Percentiles rank a stretch among this genome's conserved stretches.
Conservation (phyloP, 2,329 filamentous ascomycete species). For the Cryphonectria radicalis region DNA sequence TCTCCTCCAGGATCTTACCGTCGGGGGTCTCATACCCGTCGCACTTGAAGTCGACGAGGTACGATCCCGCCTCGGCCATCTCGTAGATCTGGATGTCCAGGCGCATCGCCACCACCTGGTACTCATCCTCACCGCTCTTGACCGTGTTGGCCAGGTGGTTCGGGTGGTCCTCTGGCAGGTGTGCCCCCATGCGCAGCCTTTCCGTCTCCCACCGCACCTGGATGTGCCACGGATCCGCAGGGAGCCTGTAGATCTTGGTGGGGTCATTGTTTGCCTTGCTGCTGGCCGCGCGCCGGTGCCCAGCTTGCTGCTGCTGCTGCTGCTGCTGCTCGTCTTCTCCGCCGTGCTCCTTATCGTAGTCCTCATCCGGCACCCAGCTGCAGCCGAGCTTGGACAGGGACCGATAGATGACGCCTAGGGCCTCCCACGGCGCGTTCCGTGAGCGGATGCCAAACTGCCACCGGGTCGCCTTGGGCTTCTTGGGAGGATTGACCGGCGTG, state of each 20-base stretch:
- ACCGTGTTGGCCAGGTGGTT: slow-evolving; percentile 34
- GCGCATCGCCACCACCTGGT: slow-evolving; percentile 85
- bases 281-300: slow-evolving; percentile 37
- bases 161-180: slow-evolving; percentile 39
- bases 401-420: slow-evolving; percentile 93
- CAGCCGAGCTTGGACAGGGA: slow-evolving; percentile 86
- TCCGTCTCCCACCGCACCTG: slow-evolving; percentile 86
- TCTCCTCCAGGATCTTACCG: slow-evolving; percentile 80
- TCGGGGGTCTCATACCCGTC: slow-evolving; percentile 87
- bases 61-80: slow-evolving; percentile 82
- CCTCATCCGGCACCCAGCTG: slow-evolving; percentile 77
- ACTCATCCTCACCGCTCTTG: slow-evolving; percentile 48
- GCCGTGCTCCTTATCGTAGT: slow-evolving; percentile 54
- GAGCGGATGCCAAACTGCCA: slow-evolving; percentile 99
- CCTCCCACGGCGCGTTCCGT: slow-evolving; percentile 91
- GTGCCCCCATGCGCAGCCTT: slow-evolving; percentile 49
- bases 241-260: slow-evolving; percentile 74
- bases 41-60: slow-evolving; percentile 98
- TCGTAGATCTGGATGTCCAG: slow-evolving; percentile 96
- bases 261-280: slow-evolving; percentile 53
- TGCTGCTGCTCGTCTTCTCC: slow-evolving; percentile 48
- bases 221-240: slow-evolving; percentile 94
- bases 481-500: slow-evolving; percentile 65
- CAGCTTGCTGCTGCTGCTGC: slow-evolving; percentile 42
- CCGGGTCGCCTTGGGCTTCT: slow-evolving; percentile 79